A percentile compares a stretch with the other conserved stretches of the same genome.
These are phyloP conservation scores for Apodospora peruviana DNA, from an alignment of 495 filamentous ascomycete genomes.

Conservation along the genomic window DNA sequence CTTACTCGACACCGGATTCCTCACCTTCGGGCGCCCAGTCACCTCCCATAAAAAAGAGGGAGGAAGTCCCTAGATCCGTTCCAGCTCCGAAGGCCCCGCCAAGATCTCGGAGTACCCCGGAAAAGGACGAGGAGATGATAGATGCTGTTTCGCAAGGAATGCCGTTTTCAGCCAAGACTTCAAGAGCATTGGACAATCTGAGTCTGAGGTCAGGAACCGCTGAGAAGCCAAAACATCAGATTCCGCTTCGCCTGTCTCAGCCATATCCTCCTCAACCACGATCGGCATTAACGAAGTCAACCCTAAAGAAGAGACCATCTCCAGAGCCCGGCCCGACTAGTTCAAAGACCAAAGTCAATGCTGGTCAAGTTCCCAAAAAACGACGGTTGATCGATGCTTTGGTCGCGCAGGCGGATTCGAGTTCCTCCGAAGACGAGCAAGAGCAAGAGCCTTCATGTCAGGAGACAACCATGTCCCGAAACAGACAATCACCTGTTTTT, in stretches of 20 bases:
- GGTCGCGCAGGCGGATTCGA: conserved; percentile 34
- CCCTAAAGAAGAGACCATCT: conserved; percentile 8
- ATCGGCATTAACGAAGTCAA: conserved; percentile 1
- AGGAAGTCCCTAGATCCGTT: conserved; percentile 8
- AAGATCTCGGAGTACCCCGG: conserved; percentile 13
- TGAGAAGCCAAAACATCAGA: conserved; percentile 20
- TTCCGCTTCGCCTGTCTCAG: conserved; percentile 34
- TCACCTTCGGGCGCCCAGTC: conserved; percentile 16
- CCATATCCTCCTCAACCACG: conserved; percentile 5
- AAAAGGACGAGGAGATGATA: conserved; percentile 18
- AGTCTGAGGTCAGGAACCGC: conserved; percentile 13
- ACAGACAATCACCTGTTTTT: conserved; percentile 5
- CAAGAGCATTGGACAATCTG: conserved; percentile 18
- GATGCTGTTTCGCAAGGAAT: conserved; percentile 10
- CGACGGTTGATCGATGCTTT: conserved; percentile 52
- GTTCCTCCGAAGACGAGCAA: conserved; percentile 16
- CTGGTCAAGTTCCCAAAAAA: conserved; percentile 23
- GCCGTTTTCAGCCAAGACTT: conserved; percentile 25
- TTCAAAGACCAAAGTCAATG: not conserved
- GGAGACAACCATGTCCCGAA: not conserved
- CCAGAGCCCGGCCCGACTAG: not conserved
- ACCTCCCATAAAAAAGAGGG: conserved; percentile 2
- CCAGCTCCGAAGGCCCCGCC: conserved; percentile 5
- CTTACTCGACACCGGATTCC: conserved; percentile 25
- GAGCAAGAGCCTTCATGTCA: conserved; percentile 1